Evolutionary conservation across 1,284 basidiomycete species (phyloP), one percentile per base, ranked within the genome.

Genomic region (Coriolopsis trogii): DNA sequence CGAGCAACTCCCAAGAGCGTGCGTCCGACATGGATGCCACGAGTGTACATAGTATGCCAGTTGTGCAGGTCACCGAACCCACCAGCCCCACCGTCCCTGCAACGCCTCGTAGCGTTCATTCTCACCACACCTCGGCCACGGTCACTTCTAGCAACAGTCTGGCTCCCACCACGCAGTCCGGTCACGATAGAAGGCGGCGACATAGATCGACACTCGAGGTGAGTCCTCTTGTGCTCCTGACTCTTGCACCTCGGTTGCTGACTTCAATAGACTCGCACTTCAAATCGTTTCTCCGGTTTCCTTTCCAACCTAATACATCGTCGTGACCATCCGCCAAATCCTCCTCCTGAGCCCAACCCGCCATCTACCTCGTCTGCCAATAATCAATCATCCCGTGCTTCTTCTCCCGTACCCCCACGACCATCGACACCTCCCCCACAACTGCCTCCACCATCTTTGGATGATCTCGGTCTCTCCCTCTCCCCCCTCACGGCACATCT

Each of bases 231-330:
- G 47, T 6, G 10, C 20, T 51, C 28, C 37, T 44, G 29, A 21
- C 36, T 55, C 34, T 42, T 51, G 51, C 40, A 46, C 45, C 33
- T 16, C 18, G 49, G 44, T 46, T 23, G 55, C 49, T 51, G 53
- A 53, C 57, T 58, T 58, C 55, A 52, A 25, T 66, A 87, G 80
- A 67, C 69, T 53, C 84, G 87, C 52, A 71, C 85, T 28, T 77
- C 84, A 25, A 89, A 84, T 66, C 79, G 89, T 24, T 75, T 91
- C 37, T 91, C 89, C 36, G 89, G 89, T 20, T 91, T 91, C 69
- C 83, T 91, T 67, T 85, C 81, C n/a, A 82, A 81, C 63, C 75
- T 91, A 49, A 88, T 91, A 7, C 83, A 88, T 64, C 80, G 88
- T 43, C 79, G 87, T 45, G 87, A 89, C 44, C 69, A 67, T 33